Evolutionary conservation across 2,329 filamentous ascomycete genomes (phyloP), one percentile per base, ranked within the genome.

Genomic region (Talaromyces islandicus): DNA sequence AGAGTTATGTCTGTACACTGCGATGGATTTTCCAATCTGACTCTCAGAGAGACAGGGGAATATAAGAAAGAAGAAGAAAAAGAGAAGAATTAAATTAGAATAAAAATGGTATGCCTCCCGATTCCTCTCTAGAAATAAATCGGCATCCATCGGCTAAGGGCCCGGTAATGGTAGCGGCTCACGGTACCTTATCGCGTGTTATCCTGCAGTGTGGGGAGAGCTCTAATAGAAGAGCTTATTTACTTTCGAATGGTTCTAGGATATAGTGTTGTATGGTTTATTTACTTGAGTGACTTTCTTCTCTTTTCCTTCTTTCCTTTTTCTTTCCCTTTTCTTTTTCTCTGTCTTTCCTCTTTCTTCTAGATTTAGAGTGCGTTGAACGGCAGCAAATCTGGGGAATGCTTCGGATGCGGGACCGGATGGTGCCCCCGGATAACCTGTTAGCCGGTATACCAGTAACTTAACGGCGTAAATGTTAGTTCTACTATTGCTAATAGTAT

Each of bases 121-220:
- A 41, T 60, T 56, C n/a, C n/a, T 57, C 56, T 58, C 30, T 52
- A 56, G 35, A 51, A 56, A 38, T 43, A 35, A 21, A 35, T 29
- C 52, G 14, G 30, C 27, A 43, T 46, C 27, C 41, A 56, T 74
- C 72, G 73, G 73, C 65, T 74, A 75, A 72, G 69, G 65, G 65
- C 66, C 59, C 51, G 24, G 38, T n/a, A 46, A n/a, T 19, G 17
- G 14, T 35, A 35, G 32, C 32, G 14, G 14, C 12, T n/a, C 17
- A 17, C 35, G 3, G 12, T 38, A n/a, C 5, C 35, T 38, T 38
- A 38, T 38, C 35, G 35, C 10, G 10, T n/a, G n/a, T 38, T 35
- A 35, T 35, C 32, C 32, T 38, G 14, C 32, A 38, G 35, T 38
- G 35, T 38, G 35, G 35, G 35, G 35, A 38, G 35, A 38, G 35